Evolutionary conservation across 176 grass and related monocot genomes (phyloP).

Genomic region (Raddia guianensis): DNA sequence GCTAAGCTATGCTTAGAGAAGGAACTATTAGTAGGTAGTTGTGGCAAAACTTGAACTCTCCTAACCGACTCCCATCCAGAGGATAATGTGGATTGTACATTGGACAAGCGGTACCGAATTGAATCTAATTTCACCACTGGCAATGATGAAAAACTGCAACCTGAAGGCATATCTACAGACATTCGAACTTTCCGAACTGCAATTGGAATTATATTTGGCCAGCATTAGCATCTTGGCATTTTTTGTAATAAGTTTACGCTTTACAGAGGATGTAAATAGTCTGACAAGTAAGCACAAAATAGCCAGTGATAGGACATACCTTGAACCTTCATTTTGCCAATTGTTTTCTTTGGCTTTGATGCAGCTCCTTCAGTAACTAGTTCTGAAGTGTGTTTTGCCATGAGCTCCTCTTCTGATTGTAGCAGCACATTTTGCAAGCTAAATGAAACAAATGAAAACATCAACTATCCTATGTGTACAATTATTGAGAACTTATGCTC

Average conservation of each 20-base stretch:
- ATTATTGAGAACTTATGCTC: background rate
- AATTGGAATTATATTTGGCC: slow-evolving; percentile 45
- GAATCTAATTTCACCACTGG: slow-evolving; percentile 76
- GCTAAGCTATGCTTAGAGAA: slow-evolving; percentile 94
- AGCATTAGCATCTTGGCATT: slow-evolving; percentile 23
- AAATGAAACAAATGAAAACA: slow-evolving; percentile 40
- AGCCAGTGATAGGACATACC: slow-evolving; percentile 42
- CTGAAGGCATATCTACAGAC: slow-evolving; percentile 92
- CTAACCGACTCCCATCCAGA: slow-evolving; percentile 91
- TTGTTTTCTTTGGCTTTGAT: slow-evolving; percentile 88
- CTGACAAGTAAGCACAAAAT: background rate
- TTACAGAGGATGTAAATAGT: background rate
- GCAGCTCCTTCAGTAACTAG: slow-evolving; percentile 80
- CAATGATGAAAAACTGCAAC: slow-evolving; percentile 83
- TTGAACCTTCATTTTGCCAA: slow-evolving; percentile 99
- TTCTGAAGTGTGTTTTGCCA: slow-evolving; percentile 73
- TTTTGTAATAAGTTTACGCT: slow-evolving; percentile 14
- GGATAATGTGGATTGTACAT: slow-evolving; percentile 72
- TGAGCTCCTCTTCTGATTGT: slow-evolving; percentile 94
- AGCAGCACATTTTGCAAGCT: slow-evolving; percentile 90
- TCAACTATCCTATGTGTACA: slow-evolving; percentile 22
- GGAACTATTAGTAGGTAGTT: slow-evolving; percentile 73
- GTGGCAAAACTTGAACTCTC: slow-evolving; percentile 69
- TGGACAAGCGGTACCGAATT: slow-evolving; percentile 76
- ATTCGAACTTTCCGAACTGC: slow-evolving; percentile 95